Base-by-base conservation (phyloP, 768 basidiomycete genomes). In the Tricholoma matsutake region DNA sequence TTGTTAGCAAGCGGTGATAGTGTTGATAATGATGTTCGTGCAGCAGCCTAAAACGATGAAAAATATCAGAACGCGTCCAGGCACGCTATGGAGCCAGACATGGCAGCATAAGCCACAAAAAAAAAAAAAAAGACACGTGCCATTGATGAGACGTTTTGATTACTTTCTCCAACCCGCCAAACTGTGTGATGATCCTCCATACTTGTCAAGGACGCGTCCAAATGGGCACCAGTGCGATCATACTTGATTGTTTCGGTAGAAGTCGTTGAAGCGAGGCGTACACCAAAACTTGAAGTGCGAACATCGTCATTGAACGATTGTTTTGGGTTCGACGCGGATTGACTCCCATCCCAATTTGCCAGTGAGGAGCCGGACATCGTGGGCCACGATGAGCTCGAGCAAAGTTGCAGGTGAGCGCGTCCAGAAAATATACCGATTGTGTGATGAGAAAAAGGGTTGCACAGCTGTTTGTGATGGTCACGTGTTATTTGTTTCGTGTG, bases 281-380 rank as follows among this genome's bases (percentile, higher is more conserved):
- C 16, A 28, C 55, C 29, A 22, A 58, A 29, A 37, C 18, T 31
- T 28, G 52, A 25, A 25, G 47, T 52, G 28, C 9, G 31, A 53
- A 35, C 47, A 20, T 52, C 45, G 35, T 6, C 7, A 18, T 39
- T 59, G 13, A 14, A 31, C 13, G 58, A 34, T 35, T 53, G 35
- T 41, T 49, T 53, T 41, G 29, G 51, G 41, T 58, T 54, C 39
- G 52, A 55, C 1, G 52, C 13, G 11, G 62, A 55, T 62, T 58
- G 60, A 16, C 55, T 32, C 35, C 63, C 64, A 31, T 66, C 64
- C 67, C 67, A 65, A n/a, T 65, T 66, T 9, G 55, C 65, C 54
- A 62, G 61, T 32, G 65, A 63, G 10, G 39, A 65, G 62, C 63
- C 63, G 53, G 51, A 41, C 67, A 68, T 68, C 11, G 58, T 53